Percentiles rank a stretch among this genome's conserved stretches.
phyloP scores from a whole-genome alignment of 2,329 filamentous ascomycete species.

The Diaporthe sp. region DNA sequence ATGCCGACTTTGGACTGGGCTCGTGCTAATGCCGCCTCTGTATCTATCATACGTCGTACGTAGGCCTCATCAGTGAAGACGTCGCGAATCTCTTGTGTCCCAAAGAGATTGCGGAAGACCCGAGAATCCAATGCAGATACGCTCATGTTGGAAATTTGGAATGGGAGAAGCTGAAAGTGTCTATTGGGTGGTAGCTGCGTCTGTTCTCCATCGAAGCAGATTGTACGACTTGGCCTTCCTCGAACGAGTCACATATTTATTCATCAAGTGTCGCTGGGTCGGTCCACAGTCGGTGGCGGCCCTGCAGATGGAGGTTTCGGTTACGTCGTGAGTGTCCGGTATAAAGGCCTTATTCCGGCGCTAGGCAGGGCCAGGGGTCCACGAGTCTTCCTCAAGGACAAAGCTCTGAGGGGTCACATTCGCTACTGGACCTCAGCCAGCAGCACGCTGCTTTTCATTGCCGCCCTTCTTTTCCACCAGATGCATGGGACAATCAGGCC shows the following conservation, averaged over 20 bases:
- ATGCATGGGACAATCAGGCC: background rate
- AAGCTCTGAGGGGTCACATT: background rate
- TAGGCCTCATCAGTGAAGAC: conserved; percentile 66
- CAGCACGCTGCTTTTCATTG: background rate
- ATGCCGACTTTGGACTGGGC: conserved; percentile 63
- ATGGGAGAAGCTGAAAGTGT: too few relatives aligned
- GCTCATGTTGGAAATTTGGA: conserved; percentile 41
- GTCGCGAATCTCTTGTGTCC: conserved; percentile 64
- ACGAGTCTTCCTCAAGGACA: background rate
- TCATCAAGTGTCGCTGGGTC: background rate
- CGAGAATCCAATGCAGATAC: conserved; percentile 60
- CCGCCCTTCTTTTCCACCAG: background rate
- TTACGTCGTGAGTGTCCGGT: background rate
- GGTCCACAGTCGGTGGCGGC: background rate
- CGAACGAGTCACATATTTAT: conserved; percentile 5
- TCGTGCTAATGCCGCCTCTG: conserved; percentile 65
- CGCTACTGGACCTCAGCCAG: background rate
- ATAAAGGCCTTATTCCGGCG: conserved; percentile 18
- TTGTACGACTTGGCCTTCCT: background rate
- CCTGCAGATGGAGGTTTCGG: background rate
- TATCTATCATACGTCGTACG: conserved; percentile 62
- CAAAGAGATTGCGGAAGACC: conserved; percentile 65
- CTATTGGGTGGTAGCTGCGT: background rate
- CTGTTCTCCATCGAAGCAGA: background rate
- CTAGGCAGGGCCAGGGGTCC: background rate